Conservation (phyloP, 169 alveolate species). For the Plasmodium sp. region DNA sequence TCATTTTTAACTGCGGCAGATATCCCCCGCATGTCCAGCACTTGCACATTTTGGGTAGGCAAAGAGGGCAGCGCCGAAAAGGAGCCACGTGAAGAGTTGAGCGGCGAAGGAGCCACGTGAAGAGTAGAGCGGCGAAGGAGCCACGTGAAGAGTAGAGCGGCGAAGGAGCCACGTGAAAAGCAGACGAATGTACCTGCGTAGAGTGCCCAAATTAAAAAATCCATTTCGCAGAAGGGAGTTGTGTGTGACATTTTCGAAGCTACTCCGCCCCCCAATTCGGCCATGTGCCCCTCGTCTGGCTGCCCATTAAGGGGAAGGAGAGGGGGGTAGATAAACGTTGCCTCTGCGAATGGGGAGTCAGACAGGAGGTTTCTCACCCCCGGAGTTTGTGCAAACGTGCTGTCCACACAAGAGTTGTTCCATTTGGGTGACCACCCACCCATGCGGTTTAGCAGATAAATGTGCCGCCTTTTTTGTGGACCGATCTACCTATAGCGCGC, state of each 20-base stretch:
- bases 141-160: neutral
- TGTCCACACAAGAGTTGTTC: neutral
- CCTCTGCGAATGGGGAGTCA: neutral
- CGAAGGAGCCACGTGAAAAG: too few relatives aligned
- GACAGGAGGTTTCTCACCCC: neutral
- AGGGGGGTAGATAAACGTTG: neutral
- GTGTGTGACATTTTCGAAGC: neutral
- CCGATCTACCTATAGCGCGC: neutral
- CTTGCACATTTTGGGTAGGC: slow-evolving; percentile 33
- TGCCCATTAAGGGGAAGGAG: neutral
- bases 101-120: too few relatives aligned
- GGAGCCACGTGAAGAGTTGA: neutral
- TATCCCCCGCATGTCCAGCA: slow-evolving; percentile 47
- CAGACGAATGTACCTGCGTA: neutral
- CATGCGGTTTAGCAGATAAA: neutral
- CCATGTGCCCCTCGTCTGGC: too few relatives aligned
- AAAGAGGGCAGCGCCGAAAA: neutral
- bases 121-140: too few relatives aligned
- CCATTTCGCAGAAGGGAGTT: neutral
- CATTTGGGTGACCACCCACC: neutral
- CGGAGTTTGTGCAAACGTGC: neutral
- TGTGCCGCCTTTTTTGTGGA: neutral
- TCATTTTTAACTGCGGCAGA: slow-evolving; percentile 15
- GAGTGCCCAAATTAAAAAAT: neutral
- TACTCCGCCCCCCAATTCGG: neutral